phyloP scores from a whole-genome alignment of 805 yeast genomes.

The Hanseniaspora lachancei region DNA sequence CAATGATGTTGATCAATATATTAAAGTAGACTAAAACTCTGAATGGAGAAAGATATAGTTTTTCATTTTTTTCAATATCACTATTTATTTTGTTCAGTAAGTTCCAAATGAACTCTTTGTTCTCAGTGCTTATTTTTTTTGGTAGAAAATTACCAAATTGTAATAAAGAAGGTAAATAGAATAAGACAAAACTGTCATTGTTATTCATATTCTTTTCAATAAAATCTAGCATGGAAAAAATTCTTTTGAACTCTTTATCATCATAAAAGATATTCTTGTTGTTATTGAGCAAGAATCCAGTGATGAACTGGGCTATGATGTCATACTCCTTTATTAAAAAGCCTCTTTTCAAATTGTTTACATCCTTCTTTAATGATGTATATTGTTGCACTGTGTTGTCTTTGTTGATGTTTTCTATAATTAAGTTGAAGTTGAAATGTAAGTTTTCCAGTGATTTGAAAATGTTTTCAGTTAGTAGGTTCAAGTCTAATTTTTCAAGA shows the following conservation, averaged over 20 bases:
- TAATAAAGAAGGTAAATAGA: slow-evolving; percentile 50
- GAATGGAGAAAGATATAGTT: slow-evolving; percentile 35
- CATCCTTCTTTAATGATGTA: slow-evolving; percentile 34
- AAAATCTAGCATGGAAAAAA: slow-evolving; percentile 31
- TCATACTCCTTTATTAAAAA: slow-evolving; percentile 59
- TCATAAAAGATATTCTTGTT: slow-evolving; percentile 16
- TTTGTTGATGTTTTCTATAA: slow-evolving; percentile 41
- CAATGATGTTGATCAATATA: slow-evolving; percentile 45
- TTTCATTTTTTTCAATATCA: slow-evolving; percentile 23
- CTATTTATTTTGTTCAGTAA: slow-evolving; percentile 5
- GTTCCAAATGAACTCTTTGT: not conserved
- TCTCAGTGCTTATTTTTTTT: slow-evolving; percentile 23
- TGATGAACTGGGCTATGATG: slow-evolving; percentile 50
- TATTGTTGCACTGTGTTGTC: slow-evolving; percentile 42
- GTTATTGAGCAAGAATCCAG: slow-evolving; percentile 32
- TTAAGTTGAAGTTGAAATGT: slow-evolving; percentile 41
- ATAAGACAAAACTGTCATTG: slow-evolving; percentile 52
- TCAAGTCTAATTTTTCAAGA: not conserved
- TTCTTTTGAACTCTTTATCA: slow-evolving; percentile 16
- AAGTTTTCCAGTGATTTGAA: slow-evolving; percentile 45
- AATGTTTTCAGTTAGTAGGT: slow-evolving; percentile 30
- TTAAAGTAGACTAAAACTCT: slow-evolving; percentile 37
- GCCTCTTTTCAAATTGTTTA: slow-evolving; percentile 45
- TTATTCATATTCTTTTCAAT: slow-evolving; percentile 35
- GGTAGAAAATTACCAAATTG: slow-evolving; percentile 28